phyloP scores from a whole-genome alignment of 1,284 basidiomycete genomes.

The Apiotrichum gracile region DNA sequence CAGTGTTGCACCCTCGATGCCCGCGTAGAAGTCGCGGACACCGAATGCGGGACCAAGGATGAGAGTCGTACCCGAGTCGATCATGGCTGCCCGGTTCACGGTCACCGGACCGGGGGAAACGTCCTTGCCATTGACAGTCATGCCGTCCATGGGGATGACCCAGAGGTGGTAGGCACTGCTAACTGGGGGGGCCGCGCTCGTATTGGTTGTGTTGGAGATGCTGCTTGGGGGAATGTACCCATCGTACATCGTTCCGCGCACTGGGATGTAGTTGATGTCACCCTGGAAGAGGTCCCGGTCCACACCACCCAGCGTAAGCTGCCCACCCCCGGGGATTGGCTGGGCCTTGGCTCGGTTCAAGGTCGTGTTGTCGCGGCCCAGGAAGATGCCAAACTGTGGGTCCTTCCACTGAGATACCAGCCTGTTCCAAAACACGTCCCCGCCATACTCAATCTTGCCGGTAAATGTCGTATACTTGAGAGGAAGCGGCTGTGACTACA shows the following conservation, averaged over 20 bases:
- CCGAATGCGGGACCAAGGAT: neutral
- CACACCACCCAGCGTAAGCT: neutral
- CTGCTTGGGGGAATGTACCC: too few species aligned
- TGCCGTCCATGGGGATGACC: neutral
- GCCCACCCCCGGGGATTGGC: neutral
- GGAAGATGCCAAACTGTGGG: conserved; percentile 1
- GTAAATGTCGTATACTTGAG: too few species aligned
- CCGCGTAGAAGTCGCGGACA: neutral
- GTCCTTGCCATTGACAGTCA: neutral
- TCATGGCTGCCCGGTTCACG: neutral
- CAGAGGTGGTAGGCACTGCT: too few species aligned
- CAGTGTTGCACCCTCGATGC: too few species aligned
- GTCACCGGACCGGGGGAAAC: neutral
- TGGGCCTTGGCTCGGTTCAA: neutral
- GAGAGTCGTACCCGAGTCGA: conserved; percentile 4
- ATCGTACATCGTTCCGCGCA: too few species aligned
- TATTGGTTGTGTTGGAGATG: too few species aligned
- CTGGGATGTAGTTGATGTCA: neutral
- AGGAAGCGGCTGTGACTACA: neutral
- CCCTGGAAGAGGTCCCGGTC: neutral
- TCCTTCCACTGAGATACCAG: neutral
- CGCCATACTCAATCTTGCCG: neutral
- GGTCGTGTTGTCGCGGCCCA: neutral
- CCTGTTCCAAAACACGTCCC: neutral
- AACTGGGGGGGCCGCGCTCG: too few species aligned